These are phyloP conservation scores for Backusella australiensis DNA, from an alignment of 192 early-diverging fungal genomes.

Conservation along the genomic window DNA sequence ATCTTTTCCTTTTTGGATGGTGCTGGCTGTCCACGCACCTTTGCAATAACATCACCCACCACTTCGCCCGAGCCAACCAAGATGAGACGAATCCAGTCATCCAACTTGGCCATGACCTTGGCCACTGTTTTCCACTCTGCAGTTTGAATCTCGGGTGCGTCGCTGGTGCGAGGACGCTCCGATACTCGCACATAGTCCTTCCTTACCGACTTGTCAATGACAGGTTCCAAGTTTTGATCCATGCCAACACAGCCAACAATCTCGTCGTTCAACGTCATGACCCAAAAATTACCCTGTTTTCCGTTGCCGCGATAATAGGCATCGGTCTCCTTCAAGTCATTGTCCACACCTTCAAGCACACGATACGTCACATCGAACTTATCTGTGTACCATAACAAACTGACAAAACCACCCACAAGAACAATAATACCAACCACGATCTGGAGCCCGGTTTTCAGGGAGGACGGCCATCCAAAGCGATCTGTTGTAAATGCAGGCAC, in stretches of 20 bases:
- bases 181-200: not conserved
- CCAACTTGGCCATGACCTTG: slow-evolving; percentile 11
- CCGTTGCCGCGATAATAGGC: slow-evolving; percentile 26
- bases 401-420: slow-evolving; percentile 7
- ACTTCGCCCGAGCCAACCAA: slow-evolving; percentile 8
- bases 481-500: not conserved
- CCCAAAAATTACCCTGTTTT: slow-evolving; percentile 33
- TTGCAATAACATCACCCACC: not conserved
- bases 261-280: slow-evolving; percentile 32
- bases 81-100: slow-evolving; percentile 23
- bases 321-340: slow-evolving; percentile 32
- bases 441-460: not conserved
- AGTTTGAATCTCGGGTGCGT: not conserved
- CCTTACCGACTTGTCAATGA: not conserved
- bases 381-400: slow-evolving; percentile 33
- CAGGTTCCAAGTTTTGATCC: slow-evolving; percentile 11
- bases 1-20: not conserved
- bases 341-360: slow-evolving; percentile 28
- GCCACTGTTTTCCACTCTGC: slow-evolving; percentile 19
- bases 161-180: not conserved
- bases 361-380: slow-evolving; percentile 26
- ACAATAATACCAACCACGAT: slow-evolving; percentile 3
- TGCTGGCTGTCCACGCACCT: not conserved
- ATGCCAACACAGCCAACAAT: slow-evolving; percentile 35
- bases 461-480: not conserved